Base-by-base conservation (phyloP, 129 eudicot species). In the Saposhnikovia divaricata region DNA sequence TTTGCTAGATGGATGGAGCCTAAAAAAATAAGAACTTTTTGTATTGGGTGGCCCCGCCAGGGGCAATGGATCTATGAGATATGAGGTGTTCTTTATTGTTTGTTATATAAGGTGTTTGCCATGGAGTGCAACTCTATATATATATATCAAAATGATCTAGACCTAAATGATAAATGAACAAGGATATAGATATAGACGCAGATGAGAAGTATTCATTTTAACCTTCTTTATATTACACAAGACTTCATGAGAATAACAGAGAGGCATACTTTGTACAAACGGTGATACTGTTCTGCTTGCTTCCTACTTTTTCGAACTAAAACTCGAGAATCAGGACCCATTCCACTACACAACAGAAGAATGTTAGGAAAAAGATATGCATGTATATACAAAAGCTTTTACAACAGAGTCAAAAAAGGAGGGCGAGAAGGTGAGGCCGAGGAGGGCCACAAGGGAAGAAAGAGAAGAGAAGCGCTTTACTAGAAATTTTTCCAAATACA, bases 251-350 rank as follows among this genome's bases (percentile, higher is more conserved):
- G 15, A 68, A 34, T 31, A 31, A 68, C 27, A 39, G 68, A 43
- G 1, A 43, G 2, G n/a, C 45, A 65, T 95, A 95, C 99, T 81
- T 95, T 95, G 86, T 95, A 95, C 14, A 95, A 88, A 50, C 92
- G 89, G 27, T 90, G 80, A 79, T 95, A 95, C 78, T 95, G 99
- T 82, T 95, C 99, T 23, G 99, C 99, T 84, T 95, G 99, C 87
- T 95, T 95, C 88, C 99, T 90, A 45, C 97, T 92, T 86, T 95
- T 95, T 39, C 99, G 91, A 81, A 95, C 96, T 88, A 95, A 79
- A 81, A 95, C 99, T 79, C 99, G 89, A 82, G 97, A 92, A 88
- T 95, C 99, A 34, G 99, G 97, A 19, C 99, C 99, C 99, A 95
- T 95, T 47, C 99, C 99, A 86, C 99, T 95, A 91, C 87, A 84